phyloP scores from a whole-genome alignment of 257 asterid species.

The Nicotiana knightiana region DNA sequence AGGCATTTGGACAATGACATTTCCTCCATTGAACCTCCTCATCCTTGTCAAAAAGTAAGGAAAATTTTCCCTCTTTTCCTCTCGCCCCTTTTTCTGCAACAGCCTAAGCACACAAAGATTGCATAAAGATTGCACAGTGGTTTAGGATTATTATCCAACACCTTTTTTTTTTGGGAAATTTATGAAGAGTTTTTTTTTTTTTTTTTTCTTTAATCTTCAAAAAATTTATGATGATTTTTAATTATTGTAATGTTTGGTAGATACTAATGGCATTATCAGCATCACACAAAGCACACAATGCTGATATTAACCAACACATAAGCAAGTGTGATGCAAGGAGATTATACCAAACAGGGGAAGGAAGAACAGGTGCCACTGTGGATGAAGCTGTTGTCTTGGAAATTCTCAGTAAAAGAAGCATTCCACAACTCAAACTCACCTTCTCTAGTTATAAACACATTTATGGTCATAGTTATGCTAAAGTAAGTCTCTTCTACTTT shows the following conservation, averaged over 20 bases:
- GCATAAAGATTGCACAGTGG: background rate
- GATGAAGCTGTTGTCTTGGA: conserved; percentile 64
- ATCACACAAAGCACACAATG: conserved; percentile 65
- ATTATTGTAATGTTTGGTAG: conserved; percentile 22
- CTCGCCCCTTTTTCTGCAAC: too few species aligned
- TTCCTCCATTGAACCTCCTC: conserved; percentile 48
- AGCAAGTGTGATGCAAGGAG: conserved; percentile 71
- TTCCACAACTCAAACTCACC: conserved; percentile 50
- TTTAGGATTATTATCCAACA: background rate
- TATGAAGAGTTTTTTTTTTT: too few species aligned
- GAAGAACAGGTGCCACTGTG: conserved; percentile 32
- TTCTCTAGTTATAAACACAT: conserved; percentile 50
- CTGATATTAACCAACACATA: conserved; percentile 59
- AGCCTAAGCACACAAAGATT: background rate
- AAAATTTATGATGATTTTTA: background rate
- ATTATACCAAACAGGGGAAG: conserved; percentile 64
- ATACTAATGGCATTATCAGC: conserved; percentile 61
- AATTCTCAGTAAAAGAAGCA: conserved; percentile 71
- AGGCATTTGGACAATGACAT: conserved; percentile 44
- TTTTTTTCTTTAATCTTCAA: too few species aligned
- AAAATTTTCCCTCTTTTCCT: background rate
- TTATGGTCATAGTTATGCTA: conserved; percentile 59
- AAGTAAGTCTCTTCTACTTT: conserved; percentile 25
- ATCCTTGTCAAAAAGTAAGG: conserved; percentile 57
- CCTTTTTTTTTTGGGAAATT: too few species aligned